phyloP scores from a whole-genome alignment of 352 stramenopile genomes.

The Phytophthora crassamura region DNA sequence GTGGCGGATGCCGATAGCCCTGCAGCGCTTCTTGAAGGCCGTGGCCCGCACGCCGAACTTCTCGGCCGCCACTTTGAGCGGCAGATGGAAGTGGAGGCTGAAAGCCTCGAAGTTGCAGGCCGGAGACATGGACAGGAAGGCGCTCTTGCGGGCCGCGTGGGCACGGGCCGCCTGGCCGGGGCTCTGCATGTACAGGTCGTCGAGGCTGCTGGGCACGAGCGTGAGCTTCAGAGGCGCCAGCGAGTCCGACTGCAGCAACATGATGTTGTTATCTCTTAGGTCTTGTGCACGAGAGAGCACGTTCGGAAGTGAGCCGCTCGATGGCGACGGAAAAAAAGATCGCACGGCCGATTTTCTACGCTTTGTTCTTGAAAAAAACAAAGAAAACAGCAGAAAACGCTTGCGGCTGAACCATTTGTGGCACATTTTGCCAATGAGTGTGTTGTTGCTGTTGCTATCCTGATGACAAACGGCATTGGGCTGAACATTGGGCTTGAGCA shows the following conservation, averaged over 20 bases:
- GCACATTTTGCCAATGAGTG: too few species aligned
- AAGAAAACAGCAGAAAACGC: too few species aligned
- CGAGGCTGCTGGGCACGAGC: conserved; percentile 23
- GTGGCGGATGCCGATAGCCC: conserved; percentile 74
- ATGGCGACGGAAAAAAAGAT: conserved; percentile 28
- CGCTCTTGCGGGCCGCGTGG: conserved; percentile 49
- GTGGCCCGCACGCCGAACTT: conserved; percentile 80
- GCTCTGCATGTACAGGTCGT: neutral
- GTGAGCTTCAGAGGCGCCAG: conserved; percentile 42
- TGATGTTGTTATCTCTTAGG: conserved; percentile 1
- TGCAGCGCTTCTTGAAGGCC: conserved; percentile 80
- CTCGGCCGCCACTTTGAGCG: conserved; percentile 70
- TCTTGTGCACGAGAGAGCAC: conserved; percentile 25
- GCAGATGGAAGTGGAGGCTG: conserved; percentile 71
- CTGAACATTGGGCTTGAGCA: too few species aligned
- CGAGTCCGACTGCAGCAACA: conserved; percentile 32
- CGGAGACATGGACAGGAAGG: conserved; percentile 59
- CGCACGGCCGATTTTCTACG: conserved; percentile 18
- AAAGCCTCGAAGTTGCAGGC: conserved; percentile 78
- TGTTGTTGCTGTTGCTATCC: too few species aligned
- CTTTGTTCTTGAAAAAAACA: neutral
- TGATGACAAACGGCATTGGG: too few species aligned
- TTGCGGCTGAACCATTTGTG: too few species aligned
- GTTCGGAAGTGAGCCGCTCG: conserved; percentile 28
- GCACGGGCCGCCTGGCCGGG: conserved; percentile 32